Conservation (phyloP, 2,329 filamentous ascomycete species). For the Erysiphe pulchra region DNA sequence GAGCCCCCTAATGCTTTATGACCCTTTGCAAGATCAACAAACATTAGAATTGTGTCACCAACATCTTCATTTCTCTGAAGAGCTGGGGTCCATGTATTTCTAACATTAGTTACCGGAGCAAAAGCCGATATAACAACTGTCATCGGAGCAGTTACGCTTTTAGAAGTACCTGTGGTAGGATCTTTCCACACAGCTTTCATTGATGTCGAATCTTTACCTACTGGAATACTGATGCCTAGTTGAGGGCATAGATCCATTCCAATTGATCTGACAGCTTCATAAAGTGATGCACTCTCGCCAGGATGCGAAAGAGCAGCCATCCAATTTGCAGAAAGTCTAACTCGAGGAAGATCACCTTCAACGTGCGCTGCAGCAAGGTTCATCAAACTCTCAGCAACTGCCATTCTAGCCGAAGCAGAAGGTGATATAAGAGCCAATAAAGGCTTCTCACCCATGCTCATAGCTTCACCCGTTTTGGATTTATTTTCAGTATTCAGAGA, state of each 20-base stretch:
- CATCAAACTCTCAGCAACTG: slow-evolving; percentile 77
- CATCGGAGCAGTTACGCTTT: slow-evolving; percentile 77
- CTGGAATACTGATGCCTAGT: slow-evolving; percentile 79
- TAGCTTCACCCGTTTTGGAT: slow-evolving; percentile 68
- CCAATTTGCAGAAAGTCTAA: slow-evolving; percentile 91
- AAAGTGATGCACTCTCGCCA: slow-evolving; percentile 76
- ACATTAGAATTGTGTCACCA: slow-evolving; percentile 68
- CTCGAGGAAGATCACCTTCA: slow-evolving; percentile 30
- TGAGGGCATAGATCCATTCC: slow-evolving; percentile 78
- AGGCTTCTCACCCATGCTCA: slow-evolving; percentile 90
- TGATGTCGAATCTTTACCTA: slow-evolving; percentile 93
- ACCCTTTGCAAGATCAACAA: slow-evolving; percentile 67
- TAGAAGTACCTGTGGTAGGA: slow-evolving; percentile 33
- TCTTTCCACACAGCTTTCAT: slow-evolving; percentile 97
- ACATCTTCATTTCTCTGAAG: slow-evolving; percentile 64
- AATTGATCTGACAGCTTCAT: slow-evolving; percentile 81
- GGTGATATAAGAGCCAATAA: slow-evolving; percentile 72
- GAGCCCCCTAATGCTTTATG: slow-evolving; percentile 71
- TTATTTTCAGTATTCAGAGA: slow-evolving; percentile 42
- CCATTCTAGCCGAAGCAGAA: slow-evolving; percentile 82
- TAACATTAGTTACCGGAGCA: slow-evolving; percentile 54
- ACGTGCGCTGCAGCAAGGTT: slow-evolving; percentile 68
- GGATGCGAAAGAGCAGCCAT: slow-evolving; percentile 92
- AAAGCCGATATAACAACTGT: slow-evolving; percentile 84
- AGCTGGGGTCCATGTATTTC: slow-evolving; percentile 82